Percentiles rank a stretch among this genome's conserved stretches.
phyloP scores from a whole-genome alignment of 169 alveolate species.

The Plasmodium blacklocki region DNA sequence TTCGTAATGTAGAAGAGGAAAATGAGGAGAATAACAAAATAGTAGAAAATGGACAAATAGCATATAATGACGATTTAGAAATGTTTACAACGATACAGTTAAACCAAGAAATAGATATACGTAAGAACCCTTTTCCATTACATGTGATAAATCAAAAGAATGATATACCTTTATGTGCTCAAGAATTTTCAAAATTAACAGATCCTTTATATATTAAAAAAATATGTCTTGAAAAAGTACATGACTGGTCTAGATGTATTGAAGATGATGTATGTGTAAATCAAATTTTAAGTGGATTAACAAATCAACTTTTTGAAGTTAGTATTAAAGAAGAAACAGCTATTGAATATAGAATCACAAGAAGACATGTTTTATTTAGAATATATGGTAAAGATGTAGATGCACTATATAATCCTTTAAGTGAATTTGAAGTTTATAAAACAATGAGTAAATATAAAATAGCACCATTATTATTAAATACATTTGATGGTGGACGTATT shows the following conservation, averaged over 20 bases:
- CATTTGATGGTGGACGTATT: slow-evolving; percentile 85
- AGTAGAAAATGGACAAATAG: background rate
- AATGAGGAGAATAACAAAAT: slow-evolving; percentile 4
- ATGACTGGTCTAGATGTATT: slow-evolving; percentile 77
- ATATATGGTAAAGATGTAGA: slow-evolving; percentile 81
- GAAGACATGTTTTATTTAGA: slow-evolving; percentile 80
- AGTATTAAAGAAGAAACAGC: slow-evolving; percentile 58
- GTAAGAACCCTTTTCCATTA: slow-evolving; percentile 50
- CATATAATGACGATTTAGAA: slow-evolving; percentile 42
- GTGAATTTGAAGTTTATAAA: slow-evolving; percentile 84
- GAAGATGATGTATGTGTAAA: slow-evolving; percentile 76
- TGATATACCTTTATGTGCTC: slow-evolving; percentile 77
- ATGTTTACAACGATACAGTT: slow-evolving; percentile 51
- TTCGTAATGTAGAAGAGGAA: background rate
- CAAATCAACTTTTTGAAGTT: slow-evolving; percentile 82
- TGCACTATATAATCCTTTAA: slow-evolving; percentile 80
- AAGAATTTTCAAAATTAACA: slow-evolving; percentile 79
- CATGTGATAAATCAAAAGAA: slow-evolving; percentile 59
- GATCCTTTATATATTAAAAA: slow-evolving; percentile 79
- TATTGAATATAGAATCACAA: slow-evolving; percentile 32
- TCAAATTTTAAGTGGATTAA: slow-evolving; percentile 81
- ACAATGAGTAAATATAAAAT: slow-evolving; percentile 80
- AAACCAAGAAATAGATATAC: slow-evolving; percentile 67
- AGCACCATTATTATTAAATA: slow-evolving; percentile 81
- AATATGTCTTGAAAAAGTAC: slow-evolving; percentile 77